Evolutionary conservation across 169 alveolate species (phyloP).

Genomic region (Eimeria necatrix): DNA sequence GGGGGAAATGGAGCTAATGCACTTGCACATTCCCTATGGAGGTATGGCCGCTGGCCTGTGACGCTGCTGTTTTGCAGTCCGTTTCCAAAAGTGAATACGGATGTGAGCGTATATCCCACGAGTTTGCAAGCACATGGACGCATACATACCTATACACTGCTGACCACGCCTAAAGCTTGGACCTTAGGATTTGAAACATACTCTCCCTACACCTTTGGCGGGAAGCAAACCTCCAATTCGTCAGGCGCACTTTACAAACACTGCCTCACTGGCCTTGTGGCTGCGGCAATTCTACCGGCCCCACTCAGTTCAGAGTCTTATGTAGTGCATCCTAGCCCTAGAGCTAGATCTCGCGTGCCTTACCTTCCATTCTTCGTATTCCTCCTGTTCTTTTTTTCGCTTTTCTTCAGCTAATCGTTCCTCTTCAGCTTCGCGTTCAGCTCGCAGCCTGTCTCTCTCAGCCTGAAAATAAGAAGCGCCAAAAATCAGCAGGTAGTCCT

Average conservation of each 20-base stretch:
- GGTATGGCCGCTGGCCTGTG: background rate
- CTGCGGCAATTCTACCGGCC: too few relatives aligned
- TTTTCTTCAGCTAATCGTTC: conserved; percentile 19
- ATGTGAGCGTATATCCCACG: background rate
- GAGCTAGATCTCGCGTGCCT: background rate
- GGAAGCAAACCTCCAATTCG: background rate
- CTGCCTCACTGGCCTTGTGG: too few relatives aligned
- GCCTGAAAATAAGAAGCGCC: background rate
- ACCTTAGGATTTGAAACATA: background rate
- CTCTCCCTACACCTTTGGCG: too few relatives aligned
- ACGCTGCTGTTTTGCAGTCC: too few relatives aligned
- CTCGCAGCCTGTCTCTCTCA: conserved; percentile 20
- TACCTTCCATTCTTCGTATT: conserved; percentile 43
- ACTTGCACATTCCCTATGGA: background rate
- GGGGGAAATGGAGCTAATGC: too few relatives aligned
- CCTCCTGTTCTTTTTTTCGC: conserved; percentile 28
- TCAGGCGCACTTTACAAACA: background rate
- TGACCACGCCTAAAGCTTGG: background rate
- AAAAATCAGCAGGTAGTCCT: too few relatives aligned
- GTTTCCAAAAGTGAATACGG: background rate
- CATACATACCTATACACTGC: background rate
- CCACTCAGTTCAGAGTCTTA: too few relatives aligned
- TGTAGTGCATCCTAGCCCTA: too few relatives aligned
- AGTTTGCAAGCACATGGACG: background rate
- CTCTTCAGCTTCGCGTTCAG: conserved; percentile 12